Conservation (phyloP, 1,284 basidiomycete species). For the Lignosus rhinocerotis region DNA sequence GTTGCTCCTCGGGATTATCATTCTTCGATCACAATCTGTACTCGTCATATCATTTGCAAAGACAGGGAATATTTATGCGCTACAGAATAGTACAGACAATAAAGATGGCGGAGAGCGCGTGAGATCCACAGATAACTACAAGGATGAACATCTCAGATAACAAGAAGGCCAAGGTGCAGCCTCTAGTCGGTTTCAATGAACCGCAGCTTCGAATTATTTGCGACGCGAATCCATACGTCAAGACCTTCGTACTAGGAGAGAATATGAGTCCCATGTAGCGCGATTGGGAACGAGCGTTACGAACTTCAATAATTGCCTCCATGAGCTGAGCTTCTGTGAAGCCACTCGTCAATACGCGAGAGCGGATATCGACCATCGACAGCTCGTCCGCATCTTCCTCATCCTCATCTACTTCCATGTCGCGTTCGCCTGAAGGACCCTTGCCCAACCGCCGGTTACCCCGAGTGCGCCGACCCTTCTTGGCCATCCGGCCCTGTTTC, state of each 20-base stretch:
- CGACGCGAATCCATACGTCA: constrained; percentile 73
- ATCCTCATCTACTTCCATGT: constrained; percentile 53
- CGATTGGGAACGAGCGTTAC: constrained; percentile 28
- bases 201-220: constrained; percentile 75
- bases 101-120: constrained; percentile 19
- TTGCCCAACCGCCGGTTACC: constrained; percentile 53
- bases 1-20: constrained; percentile 4
- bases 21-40: constrained; percentile 9
- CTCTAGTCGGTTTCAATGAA: constrained; percentile 39
- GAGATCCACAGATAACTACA: constrained; percentile 22
- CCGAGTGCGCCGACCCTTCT: constrained; percentile 41
- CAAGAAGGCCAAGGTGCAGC: constrained; percentile 4
- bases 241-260: constrained; percentile 76
- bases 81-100: constrained; percentile 30
- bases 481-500: constrained; percentile 38
- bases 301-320: constrained; percentile 78
- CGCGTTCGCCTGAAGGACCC: constrained; percentile 67
- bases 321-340: constrained; percentile 90
- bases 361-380: constrained; percentile 82
- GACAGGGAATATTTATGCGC: constrained; percentile 31
- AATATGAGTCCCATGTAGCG: background rate
- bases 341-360: constrained; percentile 80
- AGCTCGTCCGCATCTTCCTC: constrained; percentile 70
- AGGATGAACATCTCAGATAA: constrained; percentile 14
- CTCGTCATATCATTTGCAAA: constrained; percentile 20